Evolutionary conservation across 2,329 filamentous ascomycete species (phyloP).

Genomic region (Trichoderma pleuroti): DNA sequence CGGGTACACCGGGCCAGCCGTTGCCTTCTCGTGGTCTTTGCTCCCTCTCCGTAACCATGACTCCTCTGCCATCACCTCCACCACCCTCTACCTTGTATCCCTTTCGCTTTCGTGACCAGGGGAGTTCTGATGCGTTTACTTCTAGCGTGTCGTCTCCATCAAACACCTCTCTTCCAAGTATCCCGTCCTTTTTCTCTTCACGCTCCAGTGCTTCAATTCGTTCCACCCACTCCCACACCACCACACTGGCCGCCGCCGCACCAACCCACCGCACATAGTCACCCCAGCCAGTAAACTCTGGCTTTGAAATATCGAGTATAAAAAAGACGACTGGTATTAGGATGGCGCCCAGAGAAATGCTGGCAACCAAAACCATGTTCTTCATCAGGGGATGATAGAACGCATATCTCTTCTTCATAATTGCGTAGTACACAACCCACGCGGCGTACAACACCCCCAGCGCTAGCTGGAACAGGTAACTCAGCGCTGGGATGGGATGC

Average conservation of each 20-base stretch:
- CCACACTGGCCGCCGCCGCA: constrained; percentile 88
- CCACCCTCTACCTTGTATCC: constrained; percentile 30
- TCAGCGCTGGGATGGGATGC: constrained; percentile 85
- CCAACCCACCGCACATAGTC: constrained; percentile 97
- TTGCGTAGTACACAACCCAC: constrained; percentile 88
- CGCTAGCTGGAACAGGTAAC: constrained; percentile 84
- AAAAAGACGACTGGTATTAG: constrained; percentile 91
- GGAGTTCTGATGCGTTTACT: constrained; percentile 48
- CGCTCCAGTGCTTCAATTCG: constrained; percentile 88
- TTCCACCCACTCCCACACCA: constrained; percentile 98
- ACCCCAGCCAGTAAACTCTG: constrained; percentile 85
- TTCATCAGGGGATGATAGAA: constrained; percentile 90
- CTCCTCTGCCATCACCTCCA: constrained; percentile 3
- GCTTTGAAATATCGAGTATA: constrained; percentile 81
- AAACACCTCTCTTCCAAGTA: constrained; percentile 84
- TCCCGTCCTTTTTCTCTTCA: constrained; percentile 91
- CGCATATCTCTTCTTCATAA: constrained; percentile 88
- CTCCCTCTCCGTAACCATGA: constrained; percentile 21
- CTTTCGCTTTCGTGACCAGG: constrained; percentile 43
- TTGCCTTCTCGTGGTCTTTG: constrained; percentile 23
- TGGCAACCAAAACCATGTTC: constrained; percentile 78
- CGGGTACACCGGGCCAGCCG: constrained; percentile 30
- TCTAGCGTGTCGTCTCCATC: constrained; percentile 93
- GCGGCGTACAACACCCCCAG: constrained; percentile 85
- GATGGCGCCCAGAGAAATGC: constrained; percentile 75